Conservation (phyloP, 2,329 filamentous ascomycete species). For the Sporothrix sp. region DNA sequence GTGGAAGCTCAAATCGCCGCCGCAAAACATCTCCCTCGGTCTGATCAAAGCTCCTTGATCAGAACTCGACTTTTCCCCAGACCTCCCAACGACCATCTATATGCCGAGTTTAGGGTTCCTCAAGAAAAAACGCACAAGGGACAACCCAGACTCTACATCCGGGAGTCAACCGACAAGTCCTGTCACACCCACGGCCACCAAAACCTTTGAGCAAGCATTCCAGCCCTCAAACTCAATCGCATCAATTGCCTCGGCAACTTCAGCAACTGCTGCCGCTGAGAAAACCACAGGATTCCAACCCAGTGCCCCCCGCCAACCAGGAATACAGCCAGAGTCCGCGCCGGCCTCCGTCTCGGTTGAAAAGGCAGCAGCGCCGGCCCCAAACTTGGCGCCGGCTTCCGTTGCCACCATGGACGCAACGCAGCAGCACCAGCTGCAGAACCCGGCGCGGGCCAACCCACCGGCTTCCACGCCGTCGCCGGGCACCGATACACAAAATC, state of each 20-base stretch:
- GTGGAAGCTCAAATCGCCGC: no score
- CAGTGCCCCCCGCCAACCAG: conserved; percentile 16
- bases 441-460: conserved; percentile 18
- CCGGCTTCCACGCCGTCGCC: conserved; percentile 28
- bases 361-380: conserved; percentile 17
- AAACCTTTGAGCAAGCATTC: conserved; percentile 38
- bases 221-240: conserved; percentile 23
- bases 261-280: conserved; percentile 5
- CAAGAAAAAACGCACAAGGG: conserved; percentile 98
- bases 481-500: conserved; percentile 52
- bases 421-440: conserved; percentile 21
- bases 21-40: no score
- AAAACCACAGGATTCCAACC: conserved; percentile 11
- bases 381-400: conserved; percentile 22
- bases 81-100: conserved; percentile 17
- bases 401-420: conserved; percentile 25
- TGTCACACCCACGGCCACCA: conserved; percentile 48
- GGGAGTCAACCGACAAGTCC: conserved; percentile 56
- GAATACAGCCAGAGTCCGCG: conserved; percentile 21
- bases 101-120: conserved; percentile 96
- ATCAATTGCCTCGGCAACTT: conserved; percentile 7
- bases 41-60: neutral
- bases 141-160: conserved; percentile 62
- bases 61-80: conserved; percentile 2
- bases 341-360: conserved; percentile 22